phyloP scores from a whole-genome alignment of 208 protist genomes.

The Strigomonas culicis region DNA sequence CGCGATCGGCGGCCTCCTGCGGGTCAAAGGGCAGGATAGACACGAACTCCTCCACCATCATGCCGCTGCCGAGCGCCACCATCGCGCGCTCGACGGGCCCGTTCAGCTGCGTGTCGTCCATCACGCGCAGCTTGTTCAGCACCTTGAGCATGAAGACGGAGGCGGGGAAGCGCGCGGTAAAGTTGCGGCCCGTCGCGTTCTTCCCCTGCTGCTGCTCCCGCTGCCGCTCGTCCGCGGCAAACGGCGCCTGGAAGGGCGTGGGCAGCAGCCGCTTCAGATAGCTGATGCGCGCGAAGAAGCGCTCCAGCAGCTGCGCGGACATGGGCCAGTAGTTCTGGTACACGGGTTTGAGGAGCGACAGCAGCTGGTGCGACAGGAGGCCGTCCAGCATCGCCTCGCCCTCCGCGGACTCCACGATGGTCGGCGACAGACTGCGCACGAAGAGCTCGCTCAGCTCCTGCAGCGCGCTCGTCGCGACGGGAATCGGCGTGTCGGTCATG shows the following conservation, averaged over 20 bases:
- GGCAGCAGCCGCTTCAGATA: conserved; percentile 72
- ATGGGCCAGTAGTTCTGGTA: conserved; percentile 68
- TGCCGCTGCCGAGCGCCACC: conserved; percentile 63
- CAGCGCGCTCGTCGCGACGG: conserved; percentile 35
- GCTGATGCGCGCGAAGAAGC: conserved; percentile 58
- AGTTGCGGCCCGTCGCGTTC: conserved; percentile 12
- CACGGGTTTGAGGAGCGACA: conserved; percentile 75
- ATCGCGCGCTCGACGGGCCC: conserved; percentile 72
- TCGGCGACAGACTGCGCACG: conserved; percentile 63
- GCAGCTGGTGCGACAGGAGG: conserved; percentile 60
- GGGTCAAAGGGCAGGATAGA: conserved; percentile 77
- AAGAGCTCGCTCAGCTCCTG: conserved; percentile 58
- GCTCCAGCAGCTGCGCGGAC: conserved; percentile 55
- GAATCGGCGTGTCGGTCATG: conserved; percentile 55
- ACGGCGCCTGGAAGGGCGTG: conserved; percentile 13
- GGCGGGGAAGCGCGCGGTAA: conserved; percentile 64
- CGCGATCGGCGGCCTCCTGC: conserved; percentile 40
- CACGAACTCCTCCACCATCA: conserved; percentile 72
- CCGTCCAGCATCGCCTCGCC: conserved; percentile 60
- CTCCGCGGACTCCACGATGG: conserved; percentile 75
- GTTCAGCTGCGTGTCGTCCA: conserved; percentile 77
- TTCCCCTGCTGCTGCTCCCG: neutral
- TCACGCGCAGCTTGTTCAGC: conserved; percentile 78
- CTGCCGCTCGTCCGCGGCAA: neutral
- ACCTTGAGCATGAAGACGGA: conserved; percentile 71